These are phyloP conservation scores for Ganoderma boninense DNA, from an alignment of 1,284 basidiomycete genomes.

Conservation along the genomic window DNA sequence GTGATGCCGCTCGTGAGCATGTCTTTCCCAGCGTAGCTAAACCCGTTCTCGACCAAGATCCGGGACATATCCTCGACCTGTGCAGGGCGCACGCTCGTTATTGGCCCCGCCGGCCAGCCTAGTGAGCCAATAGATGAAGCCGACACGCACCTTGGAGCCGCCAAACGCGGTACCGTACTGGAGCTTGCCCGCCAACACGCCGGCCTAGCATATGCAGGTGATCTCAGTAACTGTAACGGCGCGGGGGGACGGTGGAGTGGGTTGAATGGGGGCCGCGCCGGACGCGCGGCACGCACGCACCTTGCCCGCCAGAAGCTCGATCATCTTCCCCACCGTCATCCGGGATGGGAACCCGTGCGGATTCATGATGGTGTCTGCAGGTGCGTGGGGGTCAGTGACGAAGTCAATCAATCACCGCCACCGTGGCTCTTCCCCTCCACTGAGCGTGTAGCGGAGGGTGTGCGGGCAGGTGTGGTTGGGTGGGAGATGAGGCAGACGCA, in stretches of 20 bases:
- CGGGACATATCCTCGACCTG: slow-evolving; percentile 98
- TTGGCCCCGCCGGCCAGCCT: not conserved
- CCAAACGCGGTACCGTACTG: slow-evolving; percentile 98
- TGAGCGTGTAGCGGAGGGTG: not conserved
- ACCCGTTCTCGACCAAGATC: slow-evolving; percentile 94
- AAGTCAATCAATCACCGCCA: slow-evolving; percentile 28
- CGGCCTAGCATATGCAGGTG: slow-evolving; percentile 60
- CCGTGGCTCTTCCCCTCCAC: slow-evolving; percentile 2
- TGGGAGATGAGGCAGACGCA: slow-evolving; percentile 43
- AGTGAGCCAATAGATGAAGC: slow-evolving; percentile 9
- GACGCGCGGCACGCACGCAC: slow-evolving; percentile 48
- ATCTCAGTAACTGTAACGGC: slow-evolving; percentile 19
- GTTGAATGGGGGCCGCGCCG: slow-evolving; percentile 10
- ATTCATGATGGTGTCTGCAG: slow-evolving; percentile 97
- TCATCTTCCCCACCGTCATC: slow-evolving; percentile 99
- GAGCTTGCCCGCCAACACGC: slow-evolving; percentile 87
- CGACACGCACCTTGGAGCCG: slow-evolving; percentile 81
- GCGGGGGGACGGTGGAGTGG: slow-evolving; percentile 12
- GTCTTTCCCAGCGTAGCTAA: slow-evolving; percentile 98
- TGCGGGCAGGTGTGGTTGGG: not conserved
- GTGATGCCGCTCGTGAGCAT: slow-evolving; percentile 99
- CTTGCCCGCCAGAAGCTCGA: slow-evolving; percentile 97
- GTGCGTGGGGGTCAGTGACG: slow-evolving; percentile 7
- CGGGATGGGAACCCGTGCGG: slow-evolving; percentile 99
- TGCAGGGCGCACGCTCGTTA: not conserved